Base-by-base conservation (phyloP, 1,284 basidiomycete species). In the Macrocystidia cucumis region DNA sequence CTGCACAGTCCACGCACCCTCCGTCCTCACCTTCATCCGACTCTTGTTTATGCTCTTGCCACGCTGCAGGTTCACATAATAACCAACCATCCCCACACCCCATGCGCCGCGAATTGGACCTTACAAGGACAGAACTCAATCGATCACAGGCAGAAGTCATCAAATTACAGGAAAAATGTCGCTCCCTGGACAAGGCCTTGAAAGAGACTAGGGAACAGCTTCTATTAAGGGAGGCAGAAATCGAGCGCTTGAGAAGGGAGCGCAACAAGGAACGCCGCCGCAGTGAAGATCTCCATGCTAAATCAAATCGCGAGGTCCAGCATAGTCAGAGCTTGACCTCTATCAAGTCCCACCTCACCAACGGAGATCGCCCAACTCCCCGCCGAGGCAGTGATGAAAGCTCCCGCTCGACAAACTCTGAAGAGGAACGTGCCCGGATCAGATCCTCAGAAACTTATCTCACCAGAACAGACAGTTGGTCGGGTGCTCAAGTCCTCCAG, bases 401-500 rank as follows among this genome's bases (percentile, higher is more conserved):
- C 28, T 41, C 42, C 23, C 49, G 48, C 45, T 47, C 51, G 33
- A 55, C 50, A 33, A 55, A 50, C 24, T 52, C 56, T 0, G 64
- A 68, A 19, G 72, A 74, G 49, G 69, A 69, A 29, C 63, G 57
- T 16, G 72, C 70, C 17, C 72, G 72, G 23, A 46, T 64, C 19
- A 71, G 69, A 38, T 72, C 70, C 46, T 57, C 65, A 40, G 82
- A 85, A 49, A 61, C 67, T 14, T 85, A 77, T 56, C 65, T 85
- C 54, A 81, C 79, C 9, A 76, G 81, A 45, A 76, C 71, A 18
- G 82, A 85, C 55, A 65, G 64, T 26, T 83, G 77, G 78, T 82
- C 80, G 2, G 82, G 82, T 13, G 76, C 78, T 1, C 80, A 84
- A 49, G 68, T 84, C 51, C 69, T 85, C 36, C 80, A 84, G 50